Conservation (phyloP, 2,329 filamentous ascomycete genomes). For the Leptographium wingfieldii region DNA sequence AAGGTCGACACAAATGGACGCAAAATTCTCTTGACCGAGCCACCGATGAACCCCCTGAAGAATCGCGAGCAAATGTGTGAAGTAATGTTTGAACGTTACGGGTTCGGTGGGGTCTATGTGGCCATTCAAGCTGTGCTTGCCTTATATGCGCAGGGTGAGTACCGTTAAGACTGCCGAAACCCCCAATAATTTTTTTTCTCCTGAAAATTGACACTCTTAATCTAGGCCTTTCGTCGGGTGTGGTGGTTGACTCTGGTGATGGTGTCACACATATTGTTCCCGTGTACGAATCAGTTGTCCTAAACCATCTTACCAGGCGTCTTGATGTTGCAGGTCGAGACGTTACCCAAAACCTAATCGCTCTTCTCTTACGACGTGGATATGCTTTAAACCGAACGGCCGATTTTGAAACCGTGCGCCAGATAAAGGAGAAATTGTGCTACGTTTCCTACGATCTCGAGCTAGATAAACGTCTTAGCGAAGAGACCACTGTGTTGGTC, state of each 20-base stretch:
- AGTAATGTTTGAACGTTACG: conserved; percentile 97
- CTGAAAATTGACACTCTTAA: conserved; percentile 3
- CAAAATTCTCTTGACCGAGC: conserved; percentile 68
- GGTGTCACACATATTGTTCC: conserved; percentile 98
- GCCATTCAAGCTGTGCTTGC: conserved; percentile 95
- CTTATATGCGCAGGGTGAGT: conserved; percentile 78
- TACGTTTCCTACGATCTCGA: conserved; percentile 98
- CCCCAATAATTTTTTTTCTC: no score
- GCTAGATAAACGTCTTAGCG: conserved; percentile 86
- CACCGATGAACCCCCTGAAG: conserved; percentile 92
- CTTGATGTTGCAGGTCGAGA: conserved; percentile 94
- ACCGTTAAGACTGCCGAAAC: neutral
- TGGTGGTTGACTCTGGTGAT: conserved; percentile 97
- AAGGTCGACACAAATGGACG: conserved; percentile 78
- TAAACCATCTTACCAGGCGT: conserved; percentile 90
- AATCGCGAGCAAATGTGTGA: conserved; percentile 98
- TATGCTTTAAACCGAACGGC: conserved; percentile 97
- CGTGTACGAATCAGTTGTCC: conserved; percentile 93
- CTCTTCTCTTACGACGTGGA: conserved; percentile 79
- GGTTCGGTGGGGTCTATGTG: conserved; percentile 93
- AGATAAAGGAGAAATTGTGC: conserved; percentile 99
- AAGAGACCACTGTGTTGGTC: conserved; percentile 93
- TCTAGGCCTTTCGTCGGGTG: conserved; percentile 73
- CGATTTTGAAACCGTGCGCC: conserved; percentile 96
- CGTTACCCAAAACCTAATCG: conserved; percentile 96